Base-by-base conservation (phyloP, 2,329 filamentous ascomycete species). In the Colletotrichum godetiae region DNA sequence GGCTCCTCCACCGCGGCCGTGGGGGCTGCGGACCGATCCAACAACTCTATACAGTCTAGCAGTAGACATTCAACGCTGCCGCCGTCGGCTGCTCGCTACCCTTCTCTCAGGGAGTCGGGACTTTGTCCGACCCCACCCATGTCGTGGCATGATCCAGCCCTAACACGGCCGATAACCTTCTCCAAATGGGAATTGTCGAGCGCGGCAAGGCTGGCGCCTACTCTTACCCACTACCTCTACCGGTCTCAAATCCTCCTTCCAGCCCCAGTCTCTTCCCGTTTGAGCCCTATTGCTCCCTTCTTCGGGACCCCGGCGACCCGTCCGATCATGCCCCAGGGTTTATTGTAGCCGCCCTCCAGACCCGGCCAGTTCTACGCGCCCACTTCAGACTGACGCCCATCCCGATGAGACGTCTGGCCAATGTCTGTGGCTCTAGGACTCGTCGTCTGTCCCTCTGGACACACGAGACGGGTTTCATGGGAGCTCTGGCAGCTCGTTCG, bases 391-490 rank as follows among this genome's bases (percentile, higher is more conserved):
- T 86, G 81, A 84, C 85, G 84, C 86, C 84, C 73, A 82, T 83
- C 78, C 79, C 81, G 78, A 81, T 27, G 31, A 78, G 78, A 78
- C 76, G 75, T 76, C 78, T 80, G 85, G 83, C 88, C 88, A 90
- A 89, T 89, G 84, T 86, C 83, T 82, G 82, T 80, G 80, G 81
- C 81, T 82, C 80, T 77, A 84, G 80, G 75, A 35, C 62, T 63
- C 31, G 68, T 75, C 78, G 75, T 76, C 77, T 80, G 80, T 78
- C 79, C 78, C 77, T 86, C 86, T 81, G 84, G 86, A 89, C 81
- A 89, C 88, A 85, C 81, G 75, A 81, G 80, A 79, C 78, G 76
- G 79, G 88, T 90, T 90, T 90, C 88, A 89, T 83, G 81, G 80
- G 81, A 79, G 75, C 75, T 79, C 76, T 64, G 64, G 70, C 79